These are phyloP conservation scores for Centaurea solstitialis DNA, from an alignment of 129 eudicot genomes.

Conservation along the genomic window DNA sequence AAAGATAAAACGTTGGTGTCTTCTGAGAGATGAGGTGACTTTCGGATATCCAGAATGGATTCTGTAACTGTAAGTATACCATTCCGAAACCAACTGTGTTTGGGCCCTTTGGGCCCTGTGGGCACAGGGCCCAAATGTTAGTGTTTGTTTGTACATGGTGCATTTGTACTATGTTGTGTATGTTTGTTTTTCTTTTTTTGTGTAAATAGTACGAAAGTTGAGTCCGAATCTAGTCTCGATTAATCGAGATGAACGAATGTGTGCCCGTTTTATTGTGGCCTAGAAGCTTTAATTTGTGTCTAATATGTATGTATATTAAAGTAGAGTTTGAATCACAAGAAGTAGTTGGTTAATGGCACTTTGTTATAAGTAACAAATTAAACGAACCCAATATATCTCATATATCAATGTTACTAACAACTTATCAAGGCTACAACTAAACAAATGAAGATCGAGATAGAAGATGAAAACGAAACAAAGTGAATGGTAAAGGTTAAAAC, in stretches of 20 bases:
- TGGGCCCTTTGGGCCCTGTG: neutral
- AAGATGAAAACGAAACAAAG: neutral
- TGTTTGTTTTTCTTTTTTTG: constrained; percentile 17
- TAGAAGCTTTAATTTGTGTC: constrained; percentile 13
- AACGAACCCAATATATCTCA: neutral
- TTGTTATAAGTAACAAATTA: neutral
- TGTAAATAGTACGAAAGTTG: constrained; percentile 29
- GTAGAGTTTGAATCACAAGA: neutral
- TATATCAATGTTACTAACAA: too few species aligned
- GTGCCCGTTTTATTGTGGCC: constrained; percentile 16
- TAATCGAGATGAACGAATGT: neutral
- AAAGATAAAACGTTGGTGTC: constrained; percentile 44
- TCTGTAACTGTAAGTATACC: neutral
- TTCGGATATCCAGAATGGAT: neutral
- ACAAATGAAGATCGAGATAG: neutral
- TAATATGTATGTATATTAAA: constrained; percentile 16
- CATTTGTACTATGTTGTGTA: constrained; percentile 25
- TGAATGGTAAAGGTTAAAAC: neutral
- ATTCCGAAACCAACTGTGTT: neutral
- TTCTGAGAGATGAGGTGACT: constrained; percentile 41
- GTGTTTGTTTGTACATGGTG: constrained; percentile 28
- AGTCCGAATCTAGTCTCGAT: neutral
- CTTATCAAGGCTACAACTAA: too few species aligned
- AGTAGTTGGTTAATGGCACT: neutral
- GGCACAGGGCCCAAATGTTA: neutral